These are phyloP conservation scores for Brachypodium distachyon DNA, from an alignment of 202 grass and related monocot species.

Conservation along the genomic window DNA sequence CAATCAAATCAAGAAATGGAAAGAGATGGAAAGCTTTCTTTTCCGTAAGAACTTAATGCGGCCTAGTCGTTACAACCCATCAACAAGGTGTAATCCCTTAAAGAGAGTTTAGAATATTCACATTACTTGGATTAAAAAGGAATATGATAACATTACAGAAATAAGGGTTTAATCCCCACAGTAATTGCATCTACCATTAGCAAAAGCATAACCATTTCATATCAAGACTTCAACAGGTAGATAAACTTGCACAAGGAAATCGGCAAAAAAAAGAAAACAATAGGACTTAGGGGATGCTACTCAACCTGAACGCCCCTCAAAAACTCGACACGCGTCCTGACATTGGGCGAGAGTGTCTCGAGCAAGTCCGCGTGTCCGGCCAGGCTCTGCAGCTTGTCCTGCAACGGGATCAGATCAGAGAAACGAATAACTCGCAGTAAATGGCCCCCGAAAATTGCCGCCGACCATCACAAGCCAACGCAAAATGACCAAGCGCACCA, in stretches of 20 bases:
- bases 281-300: not conserved
- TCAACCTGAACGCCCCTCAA: constrained; percentile 80
- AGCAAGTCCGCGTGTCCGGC: constrained; percentile 70
- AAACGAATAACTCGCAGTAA: not conserved
- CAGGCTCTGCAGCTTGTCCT: constrained; percentile 91
- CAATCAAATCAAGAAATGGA: not conserved
- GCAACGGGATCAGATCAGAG: constrained; percentile 15
- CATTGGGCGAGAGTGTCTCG: constrained; percentile 68
- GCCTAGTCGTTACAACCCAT: not conserved
- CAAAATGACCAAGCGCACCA: too few species aligned
- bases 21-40: not conserved
- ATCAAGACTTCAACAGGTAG: not conserved
- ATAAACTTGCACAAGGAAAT: not conserved
- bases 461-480: not conserved
- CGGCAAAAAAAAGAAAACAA: not conserved
- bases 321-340: constrained; percentile 79
- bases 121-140: not conserved
- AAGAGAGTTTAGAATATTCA: not conserved
- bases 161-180: not conserved
- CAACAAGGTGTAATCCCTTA: not conserved
- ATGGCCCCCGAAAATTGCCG: not conserved
- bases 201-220: not conserved
- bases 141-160: not conserved
- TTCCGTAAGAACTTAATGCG: not conserved
- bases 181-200: not conserved